Evolutionary conservation across 2,329 filamentous ascomycete species (phyloP), one percentile per base, ranked within the genome.

Genomic region (Botrytis paeoniae): DNA sequence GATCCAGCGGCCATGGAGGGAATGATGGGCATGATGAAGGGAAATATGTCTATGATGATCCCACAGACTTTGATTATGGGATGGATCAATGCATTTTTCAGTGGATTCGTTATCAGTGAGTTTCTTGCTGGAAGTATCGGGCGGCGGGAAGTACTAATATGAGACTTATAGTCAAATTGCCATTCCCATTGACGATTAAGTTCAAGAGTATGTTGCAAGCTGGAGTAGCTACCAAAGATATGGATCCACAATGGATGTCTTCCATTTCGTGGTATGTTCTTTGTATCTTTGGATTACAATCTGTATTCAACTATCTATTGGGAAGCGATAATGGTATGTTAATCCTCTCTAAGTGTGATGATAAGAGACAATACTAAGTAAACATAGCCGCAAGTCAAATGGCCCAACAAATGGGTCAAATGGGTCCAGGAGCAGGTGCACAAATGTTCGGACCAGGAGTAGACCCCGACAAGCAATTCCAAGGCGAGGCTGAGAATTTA

Each of bases 1-100:
- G 96, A 99, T 82, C 97, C 97, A 35, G 92, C 92, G 65, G 94
- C 93, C 73, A 99, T 99, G 96, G 97, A 99, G 81, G 95, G 95
- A 78, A 99, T 99, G 96, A 99, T 99, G 96, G 95, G 96, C 78
- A 97, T 97, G 94, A 97, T 99, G 93, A 99, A 99, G 89, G 95
- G 95, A 73, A 97, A 99, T 82, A 97, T 99, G 93, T 95, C 96
- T 76, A 99, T 98, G 96, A 98, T 99, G 86, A 94, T 99, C 73
- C 96, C 96, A 66, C 97, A 99, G 83, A 98, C 95, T 9, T 84
- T 99, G 81, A 99, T 99, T 78, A 99, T 99, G 96, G 96, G 95
- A 77, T 99, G 96, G 96, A 98, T 99, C 82, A 99, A 99, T 84
- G 95, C 96, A 0, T 99, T 98, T 82, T 99, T 99, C 80, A 97